phyloP scores from a whole-genome alignment of 139 green algal species.

The Haematococcus lacustris region DNA sequence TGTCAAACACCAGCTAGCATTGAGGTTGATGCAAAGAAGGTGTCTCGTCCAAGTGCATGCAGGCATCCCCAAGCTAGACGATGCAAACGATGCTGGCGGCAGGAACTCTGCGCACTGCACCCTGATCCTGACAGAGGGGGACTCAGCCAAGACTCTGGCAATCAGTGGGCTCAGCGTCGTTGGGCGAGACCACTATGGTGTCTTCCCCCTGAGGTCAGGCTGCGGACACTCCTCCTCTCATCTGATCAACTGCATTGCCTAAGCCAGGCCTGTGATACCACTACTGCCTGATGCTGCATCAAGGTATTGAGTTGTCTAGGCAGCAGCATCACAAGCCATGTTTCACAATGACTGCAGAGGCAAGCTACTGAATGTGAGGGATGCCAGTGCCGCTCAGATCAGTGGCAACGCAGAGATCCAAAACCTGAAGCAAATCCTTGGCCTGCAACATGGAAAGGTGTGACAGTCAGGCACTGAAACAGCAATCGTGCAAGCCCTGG shows the following conservation, averaged over 20 bases:
- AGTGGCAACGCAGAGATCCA: constrained; percentile 94
- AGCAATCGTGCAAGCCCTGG: neutral
- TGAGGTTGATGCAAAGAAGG: too few species aligned
- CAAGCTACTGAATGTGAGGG: constrained; percentile 98
- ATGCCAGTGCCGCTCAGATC: constrained; percentile 79
- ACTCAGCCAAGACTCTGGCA: constrained; percentile 94
- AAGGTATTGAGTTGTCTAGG: too few species aligned
- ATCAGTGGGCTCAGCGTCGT: constrained; percentile 89
- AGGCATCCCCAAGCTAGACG: constrained; percentile 95
- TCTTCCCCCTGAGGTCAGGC: constrained; percentile 90
- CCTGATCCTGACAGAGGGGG: constrained; percentile 98
- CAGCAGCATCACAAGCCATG: too few species aligned
- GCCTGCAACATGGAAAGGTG: constrained; percentile 90
- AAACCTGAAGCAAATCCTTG: constrained; percentile 99
- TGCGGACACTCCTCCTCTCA: too few species aligned
- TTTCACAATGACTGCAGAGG: too few species aligned
- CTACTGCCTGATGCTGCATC: too few species aligned
- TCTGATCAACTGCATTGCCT: too few species aligned
- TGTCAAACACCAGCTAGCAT: too few species aligned
- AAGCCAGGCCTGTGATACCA: too few species aligned
- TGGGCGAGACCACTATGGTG: constrained; percentile 89
- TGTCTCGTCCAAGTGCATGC: constrained; percentile 4
- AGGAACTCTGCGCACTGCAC: constrained; percentile 84
- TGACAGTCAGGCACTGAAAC: neutral
- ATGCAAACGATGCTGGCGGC: constrained; percentile 94